Base-by-base conservation (phyloP, 2,329 filamentous ascomycete species). In the Amauroascus verrucosus region DNA sequence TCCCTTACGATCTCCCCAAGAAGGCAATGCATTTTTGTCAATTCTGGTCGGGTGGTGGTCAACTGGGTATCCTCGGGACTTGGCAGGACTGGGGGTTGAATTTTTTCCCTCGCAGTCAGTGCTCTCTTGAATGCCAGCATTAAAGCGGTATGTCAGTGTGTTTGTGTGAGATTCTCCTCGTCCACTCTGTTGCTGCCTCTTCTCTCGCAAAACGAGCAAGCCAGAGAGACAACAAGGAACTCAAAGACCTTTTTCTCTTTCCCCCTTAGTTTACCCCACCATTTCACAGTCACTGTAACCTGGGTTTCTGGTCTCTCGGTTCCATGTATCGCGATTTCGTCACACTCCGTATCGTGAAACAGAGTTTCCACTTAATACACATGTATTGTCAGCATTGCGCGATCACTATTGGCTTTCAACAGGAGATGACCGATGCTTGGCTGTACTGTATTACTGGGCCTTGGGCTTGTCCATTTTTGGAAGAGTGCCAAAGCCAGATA, bases 41-140 rank as follows among this genome's bases (percentile, higher is more conserved):
- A n/a, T n/a, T n/a, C n/a, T n/a, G n/a, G n/a, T n/a, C n/a, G n/a
- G n/a, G n/a, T n/a, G n/a, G 30, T 11, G 18, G 32, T 48, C 32
- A 38, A 37, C 46, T 48, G 46, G 46, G 16, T 38, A 38, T 38
- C 18, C 20, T 48, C 33, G 46, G 46, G 32, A 28, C 46, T 48
- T 38, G 46, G 46, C 46, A 18, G 16, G 24, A 16, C 41, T 18
- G 41, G 38, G 38, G 20, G 22, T 41, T 2, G n/a, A 18, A 38
- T n/a, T 18, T 38, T 35, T 13, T 14, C 32, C 32, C 11, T 32
- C 11, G 28, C 28, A 6, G 28, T 32, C 28, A 6, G 28, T 38
- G 35, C 35, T 38, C 35, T 38, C 35, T 18, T 16, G 8, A 14
- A 6, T 32, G 30, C 11, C 30, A 32, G 11, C 11, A 6, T 32